Evolutionary conservation across 768 basidiomycete genomes (phyloP), one percentile per base, ranked within the genome.

Genomic region (Hygrocybe punicea): DNA sequence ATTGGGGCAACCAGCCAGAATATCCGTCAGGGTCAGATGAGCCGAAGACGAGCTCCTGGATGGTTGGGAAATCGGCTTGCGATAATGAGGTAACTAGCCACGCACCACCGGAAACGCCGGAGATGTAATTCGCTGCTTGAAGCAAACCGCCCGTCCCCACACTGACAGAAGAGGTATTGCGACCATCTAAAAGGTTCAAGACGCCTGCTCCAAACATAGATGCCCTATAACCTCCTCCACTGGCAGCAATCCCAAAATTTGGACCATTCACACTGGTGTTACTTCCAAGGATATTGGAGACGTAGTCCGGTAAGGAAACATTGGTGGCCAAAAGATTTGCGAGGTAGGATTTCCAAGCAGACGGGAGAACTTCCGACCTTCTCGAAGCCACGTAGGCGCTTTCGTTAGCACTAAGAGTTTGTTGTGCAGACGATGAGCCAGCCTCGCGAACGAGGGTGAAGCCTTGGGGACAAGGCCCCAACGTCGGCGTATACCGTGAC

Each of bases 201-300:
- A 82, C 73, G 1, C 81, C 84, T 3, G 79, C 84, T 40, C 77
- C 79, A 51, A 78, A 80, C 6, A 82, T 71, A 4, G 82, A 80
- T 0, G 84, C 85, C 13, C 84, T 69, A 49, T 81, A 78, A 0
- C 83, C 79, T 7, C 85, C 85, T 13, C 85, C 85, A 24, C 79
- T 81, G 21, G 76, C 66, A 0, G 84, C 82, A 51, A 84, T 79
- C 0, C 75, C 81, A 6, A 82, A 62, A 17, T 62, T 73, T 3
- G 78, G 79, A 8, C 29, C 4, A 16, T 11, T 10, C 10, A 8
- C 33, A 10, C 10, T 8, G 11, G 3, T 25, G 14, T 53, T 29
- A 21, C 42, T 19, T 13, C 5, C 19, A 17, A 56, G 33, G 6
- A 56, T 56, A 16, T 39, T 5, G n/a, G 55, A 6, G 45, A 56